A percentile compares a stretch with the other conserved stretches of the same genome.
phyloP scores from a whole-genome alignment of 257 asterid genomes.

The Jasminum sambac region DNA sequence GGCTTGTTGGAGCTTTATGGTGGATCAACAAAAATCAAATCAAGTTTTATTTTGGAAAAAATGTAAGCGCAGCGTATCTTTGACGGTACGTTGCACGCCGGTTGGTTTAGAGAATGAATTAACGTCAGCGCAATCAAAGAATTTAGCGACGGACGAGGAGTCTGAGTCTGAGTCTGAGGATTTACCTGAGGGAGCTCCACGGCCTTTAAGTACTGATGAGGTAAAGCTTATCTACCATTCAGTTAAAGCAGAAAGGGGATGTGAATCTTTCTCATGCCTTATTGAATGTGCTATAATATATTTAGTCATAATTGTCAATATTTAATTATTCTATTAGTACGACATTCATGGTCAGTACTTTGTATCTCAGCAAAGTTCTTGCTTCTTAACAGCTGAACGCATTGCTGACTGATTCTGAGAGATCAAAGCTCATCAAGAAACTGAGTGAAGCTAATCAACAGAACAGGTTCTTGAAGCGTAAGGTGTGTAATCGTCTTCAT shows the following conservation, averaged over 20 bases:
- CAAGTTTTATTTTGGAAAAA: conserved; percentile 30
- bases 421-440: conserved; percentile 69
- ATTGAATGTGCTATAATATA: background rate
- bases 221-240: conserved; percentile 31
- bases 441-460: conserved; percentile 91
- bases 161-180: conserved; percentile 31
- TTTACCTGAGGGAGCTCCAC: conserved; percentile 30
- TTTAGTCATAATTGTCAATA: background rate
- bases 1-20: conserved; percentile 27
- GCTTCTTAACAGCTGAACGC: conserved; percentile 57
- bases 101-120: conserved; percentile 55
- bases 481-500: conserved; percentile 46
- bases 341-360: conserved; percentile 7
- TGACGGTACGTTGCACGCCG: conserved; percentile 49
- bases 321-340: background rate
- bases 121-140: conserved; percentile 40
- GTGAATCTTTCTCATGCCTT: background rate
- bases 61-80: conserved; percentile 15
- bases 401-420: conserved; percentile 70
- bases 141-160: conserved; percentile 29
- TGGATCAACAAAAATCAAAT: conserved; percentile 27
- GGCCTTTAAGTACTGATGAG: conserved; percentile 52
- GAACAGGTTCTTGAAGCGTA: conserved; percentile 76
- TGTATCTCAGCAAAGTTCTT: conserved; percentile 7
- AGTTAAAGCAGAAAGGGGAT: background rate